These are phyloP conservation scores for Flaveria robusta DNA, from an alignment of 129 eudicot species.

Conservation along the genomic window DNA sequence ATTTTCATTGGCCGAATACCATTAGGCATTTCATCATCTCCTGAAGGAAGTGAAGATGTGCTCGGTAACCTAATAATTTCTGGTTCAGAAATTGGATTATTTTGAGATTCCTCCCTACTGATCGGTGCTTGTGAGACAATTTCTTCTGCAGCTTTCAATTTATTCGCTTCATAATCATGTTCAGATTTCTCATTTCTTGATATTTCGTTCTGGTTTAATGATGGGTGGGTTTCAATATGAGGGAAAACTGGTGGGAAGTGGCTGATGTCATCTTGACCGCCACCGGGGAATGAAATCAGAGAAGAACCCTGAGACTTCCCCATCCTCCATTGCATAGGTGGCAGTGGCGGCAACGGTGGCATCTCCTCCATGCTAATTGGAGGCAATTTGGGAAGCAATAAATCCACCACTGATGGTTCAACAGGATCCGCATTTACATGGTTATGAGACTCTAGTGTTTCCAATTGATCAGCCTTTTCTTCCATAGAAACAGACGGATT, in stretches of 20 bases:
- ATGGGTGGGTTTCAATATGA: constrained; percentile 2
- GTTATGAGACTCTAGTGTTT: constrained; percentile 9
- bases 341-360: constrained; percentile 97
- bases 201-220: constrained; percentile 15
- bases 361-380: constrained; percentile 57
- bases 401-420: constrained; percentile 18
- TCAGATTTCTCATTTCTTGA: constrained; percentile 22
- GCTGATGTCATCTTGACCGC: constrained; percentile 17
- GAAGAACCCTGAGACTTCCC: constrained; percentile 53
- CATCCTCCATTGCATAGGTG: constrained; percentile 93
- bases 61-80: constrained; percentile 39
- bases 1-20: constrained; percentile 57
- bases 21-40: constrained; percentile 46
- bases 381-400: constrained; percentile 41
- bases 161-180: constrained; percentile 20
- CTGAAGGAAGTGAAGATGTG: constrained; percentile 28
- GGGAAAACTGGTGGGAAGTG: constrained; percentile 39
- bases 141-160: constrained; percentile 25
- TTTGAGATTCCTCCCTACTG: constrained; percentile 35
- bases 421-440: constrained; percentile 20
- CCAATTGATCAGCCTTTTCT: constrained; percentile 34
- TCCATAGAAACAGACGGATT: constrained; percentile 24
- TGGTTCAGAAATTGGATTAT: constrained; percentile 40
- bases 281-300: constrained; percentile 33
- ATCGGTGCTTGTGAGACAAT: constrained; percentile 24